Evolutionary conservation across 179 eudicot genomes (phyloP).

Genomic region (Spinacia oleracea): DNA sequence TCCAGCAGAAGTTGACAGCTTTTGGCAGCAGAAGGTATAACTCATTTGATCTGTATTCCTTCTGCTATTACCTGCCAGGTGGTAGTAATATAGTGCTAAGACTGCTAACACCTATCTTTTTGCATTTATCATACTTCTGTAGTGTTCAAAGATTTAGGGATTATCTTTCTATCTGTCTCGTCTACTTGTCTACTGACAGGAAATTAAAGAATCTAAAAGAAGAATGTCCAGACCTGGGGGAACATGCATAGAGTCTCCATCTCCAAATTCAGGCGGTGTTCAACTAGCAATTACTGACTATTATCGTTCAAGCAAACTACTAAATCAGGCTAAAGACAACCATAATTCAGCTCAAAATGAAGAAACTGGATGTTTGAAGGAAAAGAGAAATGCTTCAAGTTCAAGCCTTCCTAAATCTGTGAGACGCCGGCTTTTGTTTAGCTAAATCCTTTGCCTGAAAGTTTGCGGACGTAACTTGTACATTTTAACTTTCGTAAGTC

Average conservation of each 20-base stretch:
- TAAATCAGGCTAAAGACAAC: slow-evolving; percentile 30
- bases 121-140: background rate
- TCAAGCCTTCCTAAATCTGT: slow-evolving; percentile 69
- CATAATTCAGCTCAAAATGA: slow-evolving; percentile 26
- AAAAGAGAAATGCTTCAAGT: slow-evolving; percentile 42
- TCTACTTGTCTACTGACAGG: slow-evolving; percentile 34
- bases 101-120: slow-evolving; percentile 5
- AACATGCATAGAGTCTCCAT: slow-evolving; percentile 37
- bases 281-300: slow-evolving; percentile 74
- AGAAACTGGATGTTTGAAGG: slow-evolving; percentile 32
- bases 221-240: slow-evolving; percentile 30
- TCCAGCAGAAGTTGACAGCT: slow-evolving; percentile 59
- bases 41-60: slow-evolving; percentile 4
- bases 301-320: slow-evolving; percentile 63
- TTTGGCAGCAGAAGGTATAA: slow-evolving; percentile 63
- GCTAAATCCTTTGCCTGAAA: slow-evolving; percentile 21
- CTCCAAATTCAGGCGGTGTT: slow-evolving; percentile 39
- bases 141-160: background rate
- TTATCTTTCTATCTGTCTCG: background rate
- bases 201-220: slow-evolving; percentile 56
- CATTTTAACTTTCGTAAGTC: slow-evolving; percentile 9
- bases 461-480: slow-evolving; percentile 15
- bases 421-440: slow-evolving; percentile 74
- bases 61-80: background rate
- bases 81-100: slow-evolving; percentile 1